Evolutionary conservation across 352 stramenopile genomes (phyloP).

Genomic region (Globisporangium paroecandrum): DNA sequence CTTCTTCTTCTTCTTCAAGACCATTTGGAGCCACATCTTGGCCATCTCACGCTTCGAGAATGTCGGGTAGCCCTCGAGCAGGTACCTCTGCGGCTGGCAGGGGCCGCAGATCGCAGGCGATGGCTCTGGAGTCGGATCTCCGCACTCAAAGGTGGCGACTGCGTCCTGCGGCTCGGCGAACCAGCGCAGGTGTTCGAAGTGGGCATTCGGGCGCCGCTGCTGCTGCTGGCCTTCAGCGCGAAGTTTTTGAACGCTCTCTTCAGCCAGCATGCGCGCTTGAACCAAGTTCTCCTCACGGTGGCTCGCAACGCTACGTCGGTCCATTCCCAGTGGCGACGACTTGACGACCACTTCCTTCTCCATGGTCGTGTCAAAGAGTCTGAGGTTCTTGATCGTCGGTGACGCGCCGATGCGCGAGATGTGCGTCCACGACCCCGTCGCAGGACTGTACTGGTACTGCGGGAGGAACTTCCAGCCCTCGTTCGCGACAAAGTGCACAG

Average conservation of each 20-base stretch:
- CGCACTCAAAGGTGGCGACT: slow-evolving; percentile 85
- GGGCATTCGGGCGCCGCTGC: slow-evolving; percentile 37
- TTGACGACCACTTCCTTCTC: no score
- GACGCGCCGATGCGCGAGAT: slow-evolving; percentile 43
- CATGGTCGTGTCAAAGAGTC: not conserved
- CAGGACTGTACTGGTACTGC: slow-evolving; percentile 82
- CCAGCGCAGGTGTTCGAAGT: slow-evolving; percentile 61
- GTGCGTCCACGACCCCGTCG: slow-evolving; percentile 93
- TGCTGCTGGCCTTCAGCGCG: not conserved
- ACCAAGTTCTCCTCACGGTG: slow-evolving; percentile 44
- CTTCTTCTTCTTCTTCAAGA: no score
- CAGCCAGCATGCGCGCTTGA: slow-evolving; percentile 31
- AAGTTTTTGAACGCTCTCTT: slow-evolving; percentile 14
- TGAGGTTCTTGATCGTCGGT: not conserved
- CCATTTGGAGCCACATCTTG: no score
- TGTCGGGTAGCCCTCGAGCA: slow-evolving; percentile 22
- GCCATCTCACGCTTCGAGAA: no score
- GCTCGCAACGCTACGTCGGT: slow-evolving; percentile 15
- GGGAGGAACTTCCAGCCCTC: slow-evolving; percentile 93
- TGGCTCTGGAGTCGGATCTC: slow-evolving; percentile 65
- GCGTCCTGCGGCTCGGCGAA: slow-evolving; percentile 73
- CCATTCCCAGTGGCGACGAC: no score
- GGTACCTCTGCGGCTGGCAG: slow-evolving; percentile 38
- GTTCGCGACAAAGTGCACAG: slow-evolving; percentile 91
- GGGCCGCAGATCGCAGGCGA: slow-evolving; percentile 35